A percentile compares a stretch with the other conserved stretches of the same genome.
phyloP scores from a whole-genome alignment of 139 green algal species.

The Picochlorum sp. region DNA sequence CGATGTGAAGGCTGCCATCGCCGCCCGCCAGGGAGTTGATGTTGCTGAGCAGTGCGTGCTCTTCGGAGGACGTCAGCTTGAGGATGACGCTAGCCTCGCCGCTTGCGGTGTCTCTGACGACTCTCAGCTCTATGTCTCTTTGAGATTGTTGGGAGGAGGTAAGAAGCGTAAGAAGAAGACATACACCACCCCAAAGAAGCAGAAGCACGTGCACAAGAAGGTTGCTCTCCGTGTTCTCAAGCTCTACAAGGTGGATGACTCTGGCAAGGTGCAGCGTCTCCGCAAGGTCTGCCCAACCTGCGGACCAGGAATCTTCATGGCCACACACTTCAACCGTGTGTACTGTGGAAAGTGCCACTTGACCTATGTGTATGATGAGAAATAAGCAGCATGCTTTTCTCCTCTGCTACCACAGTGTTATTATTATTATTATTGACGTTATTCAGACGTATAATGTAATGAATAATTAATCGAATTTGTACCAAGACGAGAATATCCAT shows the following conservation, averaged over 20 bases:
- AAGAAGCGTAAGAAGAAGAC: slow-evolving; percentile 99
- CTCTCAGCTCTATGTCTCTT: slow-evolving; percentile 67
- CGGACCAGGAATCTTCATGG: slow-evolving; percentile 97
- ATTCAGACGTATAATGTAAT: too few species aligned
- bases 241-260: slow-evolving; percentile 90
- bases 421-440: too few species aligned
- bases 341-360: slow-evolving; percentile 94
- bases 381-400: too few species aligned
- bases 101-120: slow-evolving; percentile 71
- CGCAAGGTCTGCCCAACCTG: slow-evolving; percentile 93
- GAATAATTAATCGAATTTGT: too few species aligned
- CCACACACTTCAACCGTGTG: slow-evolving; percentile 92
- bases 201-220: slow-evolving; percentile 99
- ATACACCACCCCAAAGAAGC: slow-evolving; percentile 99
- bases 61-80: slow-evolving; percentile 74
- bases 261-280: slow-evolving; percentile 91
- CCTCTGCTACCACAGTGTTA: too few species aligned
- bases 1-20: slow-evolving; percentile 71
- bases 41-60: slow-evolving; percentile 64
- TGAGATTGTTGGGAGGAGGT: slow-evolving; percentile 86
- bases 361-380: slow-evolving; percentile 53
- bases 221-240: slow-evolving; percentile 72
- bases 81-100: slow-evolving; percentile 46
- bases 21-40: slow-evolving; percentile 60
- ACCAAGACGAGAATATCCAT: too few species aligned